Percentiles rank a stretch among this genome's conserved stretches.
These are phyloP conservation scores for Suillus occidentalis DNA, from an alignment of 768 basidiomycete genomes.

Conservation along the genomic window DNA sequence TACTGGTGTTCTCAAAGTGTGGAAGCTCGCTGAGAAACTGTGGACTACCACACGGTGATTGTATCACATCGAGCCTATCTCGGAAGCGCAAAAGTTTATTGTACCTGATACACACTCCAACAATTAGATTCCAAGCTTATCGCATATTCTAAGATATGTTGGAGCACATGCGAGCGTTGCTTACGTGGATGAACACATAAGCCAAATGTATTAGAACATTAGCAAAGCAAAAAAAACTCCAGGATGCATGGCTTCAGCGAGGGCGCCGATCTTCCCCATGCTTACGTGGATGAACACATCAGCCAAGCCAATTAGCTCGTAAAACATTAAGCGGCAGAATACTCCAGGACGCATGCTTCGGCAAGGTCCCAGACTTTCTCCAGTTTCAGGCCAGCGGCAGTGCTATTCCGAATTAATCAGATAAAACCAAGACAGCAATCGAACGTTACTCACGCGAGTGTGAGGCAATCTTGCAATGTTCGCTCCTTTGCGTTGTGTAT, in stretches of 20 bases:
- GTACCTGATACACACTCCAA: constrained; percentile 4
- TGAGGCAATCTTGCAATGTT: constrained; percentile 27
- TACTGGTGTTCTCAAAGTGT: constrained; percentile 74
- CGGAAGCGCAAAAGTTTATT: not conserved
- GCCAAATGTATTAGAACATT: constrained; percentile 2
- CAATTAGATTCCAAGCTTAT: constrained; percentile 1
- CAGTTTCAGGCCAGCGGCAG: constrained; percentile 26
- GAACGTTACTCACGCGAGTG: constrained; percentile 26
- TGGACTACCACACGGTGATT: constrained; percentile 34
- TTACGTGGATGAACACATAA: constrained; percentile 20
- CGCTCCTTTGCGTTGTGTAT: constrained; percentile 34
- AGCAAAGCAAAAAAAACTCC: constrained; percentile 21
- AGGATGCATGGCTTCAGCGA: constrained; percentile 25
- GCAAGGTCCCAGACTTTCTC: constrained; percentile 33
- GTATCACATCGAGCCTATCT: not conserved
- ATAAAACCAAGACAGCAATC: not conserved
- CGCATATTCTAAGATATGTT: not conserved
- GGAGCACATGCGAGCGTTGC: not conserved
- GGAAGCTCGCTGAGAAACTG: constrained; percentile 53
- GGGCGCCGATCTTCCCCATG: constrained; percentile 29
- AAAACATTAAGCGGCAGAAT: constrained; percentile 17
- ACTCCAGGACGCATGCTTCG: constrained; percentile 27
- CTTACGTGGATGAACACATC: constrained; percentile 20
- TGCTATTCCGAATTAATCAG: constrained; percentile 18
- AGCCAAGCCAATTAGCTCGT: not conserved